Evolutionary conservation across 495 filamentous ascomycete species (phyloP).

Genomic region (Hypoxylon rickii): DNA sequence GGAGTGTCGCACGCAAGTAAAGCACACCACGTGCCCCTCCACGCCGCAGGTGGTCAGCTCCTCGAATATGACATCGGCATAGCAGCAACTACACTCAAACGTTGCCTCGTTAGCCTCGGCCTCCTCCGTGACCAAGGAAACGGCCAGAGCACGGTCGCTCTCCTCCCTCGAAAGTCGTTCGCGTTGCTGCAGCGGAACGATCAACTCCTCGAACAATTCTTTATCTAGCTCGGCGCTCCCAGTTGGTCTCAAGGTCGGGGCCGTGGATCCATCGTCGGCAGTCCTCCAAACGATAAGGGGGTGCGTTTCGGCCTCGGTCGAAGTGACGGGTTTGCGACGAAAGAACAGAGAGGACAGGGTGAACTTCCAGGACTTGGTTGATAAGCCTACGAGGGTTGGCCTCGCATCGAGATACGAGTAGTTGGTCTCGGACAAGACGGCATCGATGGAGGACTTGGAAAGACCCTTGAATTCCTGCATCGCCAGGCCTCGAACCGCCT

Average conservation of each 20-base stretch:
- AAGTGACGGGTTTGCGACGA: conserved; percentile 65
- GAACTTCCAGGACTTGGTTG: conserved; percentile 83
- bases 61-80: conserved; percentile 75
- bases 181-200: conserved; percentile 64
- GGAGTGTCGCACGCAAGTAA: conserved; percentile 77
- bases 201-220: conserved; percentile 72
- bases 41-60: conserved; percentile 75
- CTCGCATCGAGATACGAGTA: conserved; percentile 82
- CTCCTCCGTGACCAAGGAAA: conserved; percentile 72
- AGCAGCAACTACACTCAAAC: conserved; percentile 93
- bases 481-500: conserved; percentile 63
- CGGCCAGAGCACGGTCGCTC: conserved; percentile 66
- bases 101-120: conserved; percentile 71
- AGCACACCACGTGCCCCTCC: conserved; percentile 82
- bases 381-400: conserved; percentile 72
- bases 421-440: conserved; percentile 89
- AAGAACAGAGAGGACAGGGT: conserved; percentile 75
- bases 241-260: conserved; percentile 69
- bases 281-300: conserved; percentile 70
- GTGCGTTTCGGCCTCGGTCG: conserved; percentile 55
- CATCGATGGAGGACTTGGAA: conserved; percentile 78
- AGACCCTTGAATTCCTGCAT: conserved; percentile 83
- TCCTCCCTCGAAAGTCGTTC: conserved; percentile 60
- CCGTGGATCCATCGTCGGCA: conserved; percentile 48
- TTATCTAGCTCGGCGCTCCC: conserved; percentile 77